Percentiles rank a stretch among this genome's conserved stretches.
phyloP scores from a whole-genome alignment of 371 early-diverging fungal genomes.

The Synchytrium microbalum region DNA sequence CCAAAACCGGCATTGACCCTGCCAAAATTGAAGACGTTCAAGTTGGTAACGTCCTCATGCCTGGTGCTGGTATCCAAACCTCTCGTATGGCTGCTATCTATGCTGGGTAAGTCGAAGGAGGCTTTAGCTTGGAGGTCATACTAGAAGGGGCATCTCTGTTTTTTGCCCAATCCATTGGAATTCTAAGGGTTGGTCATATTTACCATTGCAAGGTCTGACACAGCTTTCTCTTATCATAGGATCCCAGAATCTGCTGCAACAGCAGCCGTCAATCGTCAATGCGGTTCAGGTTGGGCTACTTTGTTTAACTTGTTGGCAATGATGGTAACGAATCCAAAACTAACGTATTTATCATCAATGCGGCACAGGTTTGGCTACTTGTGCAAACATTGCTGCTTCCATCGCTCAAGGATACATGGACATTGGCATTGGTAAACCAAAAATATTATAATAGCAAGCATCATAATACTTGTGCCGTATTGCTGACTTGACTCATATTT shows the following conservation, averaged over 20 bases:
- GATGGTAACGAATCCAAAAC: no score
- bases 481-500: no score
- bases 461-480: no score
- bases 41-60: slow-evolving; percentile 90
- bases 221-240: slow-evolving; percentile 21
- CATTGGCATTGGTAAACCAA: slow-evolving; percentile 77
- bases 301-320: no score
- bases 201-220: background rate
- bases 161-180: no score
- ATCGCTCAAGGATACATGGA: slow-evolving; percentile 55
- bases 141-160: no score
- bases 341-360: slow-evolving; percentile 95
- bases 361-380: slow-evolving; percentile 77
- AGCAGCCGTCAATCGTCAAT: slow-evolving; percentile 85
- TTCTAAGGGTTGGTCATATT: no score
- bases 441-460: no score
- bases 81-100: slow-evolving; percentile 93
- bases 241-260: slow-evolving; percentile 62
- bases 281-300: slow-evolving; percentile 71
- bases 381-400: slow-evolving; percentile 20
- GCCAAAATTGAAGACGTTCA: slow-evolving; percentile 85
- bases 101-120: slow-evolving; percentile 57
- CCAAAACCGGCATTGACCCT: slow-evolving; percentile 79
- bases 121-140: no score
- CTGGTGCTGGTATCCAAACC: slow-evolving; percentile 71